phyloP scores from a whole-genome alignment of 2,329 filamentous ascomycete species.

The Xylaria sp. region DNA sequence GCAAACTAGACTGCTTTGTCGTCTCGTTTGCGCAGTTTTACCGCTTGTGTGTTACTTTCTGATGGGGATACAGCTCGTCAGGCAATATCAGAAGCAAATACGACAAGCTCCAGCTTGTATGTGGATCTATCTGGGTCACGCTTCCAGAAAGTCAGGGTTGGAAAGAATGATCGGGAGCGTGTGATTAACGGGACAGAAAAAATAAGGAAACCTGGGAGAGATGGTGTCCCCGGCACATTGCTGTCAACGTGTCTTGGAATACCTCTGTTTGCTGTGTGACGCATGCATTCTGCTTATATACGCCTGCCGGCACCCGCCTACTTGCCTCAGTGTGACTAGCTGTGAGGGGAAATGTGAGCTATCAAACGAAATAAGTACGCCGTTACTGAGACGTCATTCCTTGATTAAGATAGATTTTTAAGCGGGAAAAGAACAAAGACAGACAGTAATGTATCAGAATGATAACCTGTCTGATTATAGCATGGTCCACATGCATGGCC shows the following conservation, averaged over 20 bases:
- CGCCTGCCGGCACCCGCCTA: not conserved
- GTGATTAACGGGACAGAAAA: not conserved
- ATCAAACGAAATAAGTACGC: not conserved
- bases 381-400: not conserved
- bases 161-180: not conserved
- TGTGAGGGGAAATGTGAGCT: not conserved
- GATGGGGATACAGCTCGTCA: not conserved
- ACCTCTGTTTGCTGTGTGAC: constrained; percentile 4
- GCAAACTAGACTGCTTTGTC: not conserved
- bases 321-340: not conserved
- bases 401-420: not conserved
- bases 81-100: not conserved
- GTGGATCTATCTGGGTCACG: not conserved
- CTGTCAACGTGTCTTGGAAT: not conserved
- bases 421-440: not conserved
- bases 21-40: not conserved
- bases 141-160: not conserved
- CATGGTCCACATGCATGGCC: too few relatives aligned
- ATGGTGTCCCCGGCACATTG: not conserved
- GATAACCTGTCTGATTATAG: not conserved
- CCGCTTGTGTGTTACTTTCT: not conserved
- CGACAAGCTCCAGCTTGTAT: not conserved
- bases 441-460: not conserved
- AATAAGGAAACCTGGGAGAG: not conserved
- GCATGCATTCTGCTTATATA: not conserved